Conservation (phyloP, 176 grass and related monocot species). For the Paspalum notatum region DNA sequence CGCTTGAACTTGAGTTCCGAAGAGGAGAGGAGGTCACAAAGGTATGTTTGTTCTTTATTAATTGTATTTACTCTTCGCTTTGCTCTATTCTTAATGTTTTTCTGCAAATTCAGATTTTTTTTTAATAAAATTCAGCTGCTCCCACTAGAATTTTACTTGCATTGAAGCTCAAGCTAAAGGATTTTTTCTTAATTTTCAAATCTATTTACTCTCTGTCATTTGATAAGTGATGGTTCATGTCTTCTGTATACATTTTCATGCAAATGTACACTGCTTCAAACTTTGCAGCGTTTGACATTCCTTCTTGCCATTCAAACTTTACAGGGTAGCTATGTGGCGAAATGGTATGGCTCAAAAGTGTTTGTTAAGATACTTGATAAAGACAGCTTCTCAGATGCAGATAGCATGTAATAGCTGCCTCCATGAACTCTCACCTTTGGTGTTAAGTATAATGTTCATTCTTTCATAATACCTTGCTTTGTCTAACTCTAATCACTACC, state of each 20-base stretch:
- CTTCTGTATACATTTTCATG: background rate
- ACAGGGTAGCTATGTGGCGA: conserved; percentile 80
- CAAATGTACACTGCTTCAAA: background rate
- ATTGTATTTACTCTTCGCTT: background rate
- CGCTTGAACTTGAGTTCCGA: conserved; percentile 77
- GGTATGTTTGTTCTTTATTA: conserved; percentile 44
- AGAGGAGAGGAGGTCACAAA: conserved; percentile 71
- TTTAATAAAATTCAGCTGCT: background rate
- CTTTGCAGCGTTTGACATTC: conserved; percentile 20
- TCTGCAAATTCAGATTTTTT: background rate
- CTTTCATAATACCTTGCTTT: background rate
- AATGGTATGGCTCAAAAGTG: conserved; percentile 97
- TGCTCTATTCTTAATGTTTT: background rate
- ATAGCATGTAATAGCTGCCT: conserved; percentile 74
- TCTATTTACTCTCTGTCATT: background rate
- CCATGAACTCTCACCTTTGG: conserved; percentile 26
- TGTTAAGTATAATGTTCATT: background rate
- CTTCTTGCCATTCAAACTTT: conserved; percentile 35
- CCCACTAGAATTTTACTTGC: background rate
- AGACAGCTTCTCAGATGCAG: conserved; percentile 77
- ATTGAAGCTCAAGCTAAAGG: background rate
- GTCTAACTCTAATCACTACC: conserved; percentile 13
- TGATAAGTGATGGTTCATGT: background rate
- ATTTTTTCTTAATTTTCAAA: conserved; percentile 2
- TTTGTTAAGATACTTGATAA: conserved; percentile 91